Percentiles rank a stretch among this genome's conserved stretches.
Evolutionary conservation across 2,329 filamentous ascomycete genomes (phyloP).

Genomic region (Sclerotinia spermophila): DNA sequence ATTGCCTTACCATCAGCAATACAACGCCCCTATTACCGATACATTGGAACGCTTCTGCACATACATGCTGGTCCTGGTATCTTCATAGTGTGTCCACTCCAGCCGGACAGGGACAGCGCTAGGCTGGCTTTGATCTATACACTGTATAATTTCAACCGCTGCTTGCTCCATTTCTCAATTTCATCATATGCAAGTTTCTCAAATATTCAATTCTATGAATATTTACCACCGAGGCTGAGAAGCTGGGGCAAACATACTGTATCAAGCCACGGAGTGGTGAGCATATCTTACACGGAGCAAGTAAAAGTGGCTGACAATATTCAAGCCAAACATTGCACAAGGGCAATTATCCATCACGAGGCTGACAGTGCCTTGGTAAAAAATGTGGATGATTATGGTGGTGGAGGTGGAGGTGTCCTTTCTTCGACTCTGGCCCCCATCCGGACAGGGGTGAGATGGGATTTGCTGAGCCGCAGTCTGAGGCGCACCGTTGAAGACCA

Average conservation of each 20-base stretch:
- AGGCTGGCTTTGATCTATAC: not conserved
- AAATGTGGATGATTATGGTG: not conserved
- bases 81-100: not conserved
- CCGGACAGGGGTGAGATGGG: not conserved
- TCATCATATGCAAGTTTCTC: not conserved
- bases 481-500: not conserved
- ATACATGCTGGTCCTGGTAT: not conserved
- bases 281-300: not conserved
- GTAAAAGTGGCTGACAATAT: not conserved
- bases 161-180: not conserved
- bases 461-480: conserved; percentile 11
- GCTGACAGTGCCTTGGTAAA: conserved; percentile 16
- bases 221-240: conserved; percentile 1
- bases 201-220: not conserved
- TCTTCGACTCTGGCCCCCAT: conserved; percentile 14
- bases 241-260: not conserved
- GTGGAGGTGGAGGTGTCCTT: not conserved
- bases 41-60: not conserved
- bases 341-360: not conserved
- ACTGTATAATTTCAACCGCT: not conserved
- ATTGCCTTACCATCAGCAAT: not conserved
- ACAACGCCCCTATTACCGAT: not conserved
- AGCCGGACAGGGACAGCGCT: not conserved
- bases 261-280: not conserved
- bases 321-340: not conserved